Evolutionary conservation across 257 asterid genomes (phyloP).

Genomic region (Paraleonurus japonicus): DNA sequence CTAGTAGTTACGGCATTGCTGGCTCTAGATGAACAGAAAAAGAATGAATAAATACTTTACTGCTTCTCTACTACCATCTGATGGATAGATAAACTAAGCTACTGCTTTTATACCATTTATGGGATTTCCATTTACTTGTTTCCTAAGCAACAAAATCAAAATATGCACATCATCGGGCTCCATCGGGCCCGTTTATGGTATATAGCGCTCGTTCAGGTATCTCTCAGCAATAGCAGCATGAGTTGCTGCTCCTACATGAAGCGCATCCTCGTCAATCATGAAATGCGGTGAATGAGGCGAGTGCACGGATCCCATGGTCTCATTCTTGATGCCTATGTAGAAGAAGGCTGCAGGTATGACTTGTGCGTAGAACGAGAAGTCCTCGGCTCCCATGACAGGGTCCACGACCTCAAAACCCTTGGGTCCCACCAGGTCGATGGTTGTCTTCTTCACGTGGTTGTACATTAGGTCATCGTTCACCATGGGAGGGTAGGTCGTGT

Average conservation of each 20-base stretch:
- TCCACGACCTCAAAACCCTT: slow-evolving; percentile 47
- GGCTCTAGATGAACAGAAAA: slow-evolving; percentile 18
- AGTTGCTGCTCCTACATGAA: slow-evolving; percentile 79
- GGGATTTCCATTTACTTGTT: not conserved
- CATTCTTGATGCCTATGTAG: slow-evolving; percentile 76
- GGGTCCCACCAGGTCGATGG: slow-evolving; percentile 51
- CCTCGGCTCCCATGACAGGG: slow-evolving; percentile 93
- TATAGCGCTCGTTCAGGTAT: slow-evolving; percentile 42
- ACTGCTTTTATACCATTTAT: slow-evolving; percentile 1
- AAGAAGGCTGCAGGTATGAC: slow-evolving; percentile 75
- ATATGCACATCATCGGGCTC: slow-evolving; percentile 18
- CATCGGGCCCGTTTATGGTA: slow-evolving; percentile 16
- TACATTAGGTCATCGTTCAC: slow-evolving; percentile 66
- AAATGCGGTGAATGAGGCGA: slow-evolving; percentile 77
- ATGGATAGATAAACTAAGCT: slow-evolving; percentile 11
- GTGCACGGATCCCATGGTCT: slow-evolving; percentile 64
- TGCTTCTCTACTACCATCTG: slow-evolving; percentile 12
- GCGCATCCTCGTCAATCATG: slow-evolving; percentile 81
- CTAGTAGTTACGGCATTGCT: slow-evolving; percentile 3
- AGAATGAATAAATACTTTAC: slow-evolving; percentile 34
- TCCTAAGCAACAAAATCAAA: slow-evolving; percentile 22
- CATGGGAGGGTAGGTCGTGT: slow-evolving; percentile 75
- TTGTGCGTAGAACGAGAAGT: slow-evolving; percentile 85
- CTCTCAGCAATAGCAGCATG: slow-evolving; percentile 96
- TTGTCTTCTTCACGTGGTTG: slow-evolving; percentile 51